Base-by-base conservation (phyloP, 1,284 basidiomycete genomes). In the Boletus holoroseus region DNA sequence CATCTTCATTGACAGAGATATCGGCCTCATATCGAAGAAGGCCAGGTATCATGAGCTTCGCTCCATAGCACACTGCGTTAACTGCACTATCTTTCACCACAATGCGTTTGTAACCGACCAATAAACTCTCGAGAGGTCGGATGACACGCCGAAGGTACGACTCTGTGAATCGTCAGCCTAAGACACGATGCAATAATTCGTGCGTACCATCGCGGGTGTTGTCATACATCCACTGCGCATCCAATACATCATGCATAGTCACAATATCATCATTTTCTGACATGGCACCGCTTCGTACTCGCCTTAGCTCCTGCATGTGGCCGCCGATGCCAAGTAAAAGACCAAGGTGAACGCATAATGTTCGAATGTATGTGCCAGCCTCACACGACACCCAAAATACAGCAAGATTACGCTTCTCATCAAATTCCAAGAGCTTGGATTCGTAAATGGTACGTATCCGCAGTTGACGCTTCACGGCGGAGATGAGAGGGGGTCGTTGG, bases 351-450 rank as follows among this genome's bases (percentile, higher is more conserved):
- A 99, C 96, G 70, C 96, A 99, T 52, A 99, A 78, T 2, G 95
- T 99, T 68, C 95, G 89, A 67, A 99, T 97, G 71, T 99, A 99
- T 20, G 95, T 98, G 57, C 95, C 95, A 24, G 96, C 96, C 71
- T 99, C 96, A 70, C 96, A 99, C 38, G 89, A 93, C 22, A 98
- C 95, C 92, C 93, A 96, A 76, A 99, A 99, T 31, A 99, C 94
- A 50, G 83, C 94, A 49, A 99, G 81, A 66, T 97, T 96, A 50
- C 96, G 84, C 71, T 97, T 92, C 67, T 98, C 94, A 71, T 99
- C 96, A 64, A 94, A 98, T 71, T 99, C 96, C 62, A 98, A 79
- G 20, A 99, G 78, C 63, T 94, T 97, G 54, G 90, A 93, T 69
- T 97, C 90, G 72, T 99, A 92, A 60, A 99, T 96, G 36, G 96